Base-by-base conservation (phyloP, 768 basidiomycete species). In the Boletales sp. region DNA sequence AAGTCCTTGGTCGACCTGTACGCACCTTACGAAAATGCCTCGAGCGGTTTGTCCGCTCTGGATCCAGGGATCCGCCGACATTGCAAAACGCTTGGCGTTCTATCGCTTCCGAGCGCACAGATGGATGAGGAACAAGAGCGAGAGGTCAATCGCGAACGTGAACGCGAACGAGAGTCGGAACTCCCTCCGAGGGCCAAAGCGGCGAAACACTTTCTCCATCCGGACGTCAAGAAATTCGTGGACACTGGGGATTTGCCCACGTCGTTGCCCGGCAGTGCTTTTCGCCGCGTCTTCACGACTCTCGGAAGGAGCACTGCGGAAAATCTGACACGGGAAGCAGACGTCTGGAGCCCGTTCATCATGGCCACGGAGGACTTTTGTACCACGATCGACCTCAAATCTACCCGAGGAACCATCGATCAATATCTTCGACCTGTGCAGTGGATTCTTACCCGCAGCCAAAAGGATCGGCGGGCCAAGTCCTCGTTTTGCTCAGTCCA, bases 51-150 rank as follows among this genome's bases (percentile, higher is more conserved):
- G 6, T 13, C 33, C 0, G 0, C 18, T 1, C 18, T 40, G 5
- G 38, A 48, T 8, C 46, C 48, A 13, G 50, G 25, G 7, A 51
- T 60, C 17, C 37, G n/a, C 7, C 51, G 35, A 13, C 43, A 48
- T 8, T 60, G 51, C 28, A 30, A 32, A n/a, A 19, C 46, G 4
- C 56, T 60, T 5, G 59, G 58, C 0, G 13, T 57, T 28, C 13
- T 44, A 9, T 46, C 51, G 1, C 42, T 48, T 11, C 57, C 51
- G 1, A 49, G 58, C 25, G 51, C 44, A 18, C 54, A 47, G n/a
- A 48, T 74, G 53, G 69, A 69, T n/a, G 74, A 79, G 48, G 74
- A 77, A 45, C 74, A 74, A 48, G 76, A 78, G 56, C 44, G 58
- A 17, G 57, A 45, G 28, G 41, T 49, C 19, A 41, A 19, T 12